phyloP scores from a whole-genome alignment of 345 rosid genomes.

The Eucalyptus curtisii region DNA sequence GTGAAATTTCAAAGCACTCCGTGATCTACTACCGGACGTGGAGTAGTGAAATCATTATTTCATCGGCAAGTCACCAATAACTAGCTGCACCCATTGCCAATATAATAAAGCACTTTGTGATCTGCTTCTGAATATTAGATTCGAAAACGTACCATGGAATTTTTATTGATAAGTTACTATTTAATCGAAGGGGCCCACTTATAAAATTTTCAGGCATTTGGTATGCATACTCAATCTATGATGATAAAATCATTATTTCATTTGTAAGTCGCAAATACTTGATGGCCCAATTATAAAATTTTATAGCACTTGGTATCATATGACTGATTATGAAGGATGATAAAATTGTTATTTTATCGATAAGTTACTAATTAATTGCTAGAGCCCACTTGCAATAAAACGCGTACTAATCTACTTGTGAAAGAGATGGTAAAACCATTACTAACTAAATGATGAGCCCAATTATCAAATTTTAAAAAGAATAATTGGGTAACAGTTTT shows the following conservation, averaged over 20 bases:
- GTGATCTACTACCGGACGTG: background rate
- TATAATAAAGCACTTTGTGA: background rate
- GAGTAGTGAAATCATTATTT: background rate
- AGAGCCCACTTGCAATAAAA: too few relatives aligned
- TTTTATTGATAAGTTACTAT: too few relatives aligned
- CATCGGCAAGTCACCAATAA: background rate
- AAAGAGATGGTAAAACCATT: too few relatives aligned
- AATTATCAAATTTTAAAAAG: too few relatives aligned
- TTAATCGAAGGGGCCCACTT: background rate
- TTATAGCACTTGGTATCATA: background rate
- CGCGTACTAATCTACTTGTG: too few relatives aligned
- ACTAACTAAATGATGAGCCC: too few relatives aligned
- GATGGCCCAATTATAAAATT: background rate
- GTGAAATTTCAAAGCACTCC: background rate
- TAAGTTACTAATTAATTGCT: too few relatives aligned
- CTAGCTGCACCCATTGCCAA: background rate
- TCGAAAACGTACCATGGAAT: background rate
- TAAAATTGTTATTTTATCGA: too few relatives aligned
- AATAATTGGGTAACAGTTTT: rapidly evolving
- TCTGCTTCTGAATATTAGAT: background rate
- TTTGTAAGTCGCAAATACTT: background rate
- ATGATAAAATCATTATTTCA: background rate
- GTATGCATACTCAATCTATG: background rate
- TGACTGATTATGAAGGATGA: background rate
- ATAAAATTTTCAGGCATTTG: background rate